Base-by-base conservation (phyloP, 1,139 yeast genomes). In the Debaryomyces psychrophilus region DNA sequence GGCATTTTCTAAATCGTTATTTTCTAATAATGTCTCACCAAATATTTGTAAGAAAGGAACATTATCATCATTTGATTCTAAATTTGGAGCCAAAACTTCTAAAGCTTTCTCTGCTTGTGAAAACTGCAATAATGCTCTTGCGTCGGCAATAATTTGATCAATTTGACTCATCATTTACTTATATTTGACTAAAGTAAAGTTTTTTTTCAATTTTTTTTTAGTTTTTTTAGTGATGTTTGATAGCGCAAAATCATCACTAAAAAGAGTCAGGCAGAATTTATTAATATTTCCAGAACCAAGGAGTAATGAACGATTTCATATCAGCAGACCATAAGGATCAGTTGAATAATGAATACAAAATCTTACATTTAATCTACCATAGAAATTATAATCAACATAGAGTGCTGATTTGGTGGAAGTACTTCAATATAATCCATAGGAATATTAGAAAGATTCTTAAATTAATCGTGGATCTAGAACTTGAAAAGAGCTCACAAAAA, bases 21-120 rank as follows among this genome's bases (percentile, higher is more conserved):
- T 75, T 63, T 93, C 99, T 45, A 92, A 71, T 49, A 86, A 80
- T 1, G 85, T 78, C 62, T 90, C 97, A 5, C 95, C 96, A 43
- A 83, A 70, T 23, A 71, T 56, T 50, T 72, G 71, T 37, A 75
- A 63, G 47, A 67, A 73, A 20, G 52, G 58, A 15, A 69, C 65
- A 48, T 70, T 60, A 18, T 62, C 56, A n/a, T 63, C 57, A 43
- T 70, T 54, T 11, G 60, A 55, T 8, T 60, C 56, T 14, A 63
- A 55, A 33, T 62, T 59, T 5, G 73, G 67, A 4, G 69, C 54
- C 43, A 74, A 62, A 12, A 73, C 45, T 37, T 62, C 67, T 46
- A 74, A 58, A 1, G 79, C 79, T 46, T 70, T 64, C 38, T 70
- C 76, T 11, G 73, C 65, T 54, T 72, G 78, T 4, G 74, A 65